Evolutionary conservation across 257 asterid species (phyloP).

Genomic region (Plantago ovata): DNA sequence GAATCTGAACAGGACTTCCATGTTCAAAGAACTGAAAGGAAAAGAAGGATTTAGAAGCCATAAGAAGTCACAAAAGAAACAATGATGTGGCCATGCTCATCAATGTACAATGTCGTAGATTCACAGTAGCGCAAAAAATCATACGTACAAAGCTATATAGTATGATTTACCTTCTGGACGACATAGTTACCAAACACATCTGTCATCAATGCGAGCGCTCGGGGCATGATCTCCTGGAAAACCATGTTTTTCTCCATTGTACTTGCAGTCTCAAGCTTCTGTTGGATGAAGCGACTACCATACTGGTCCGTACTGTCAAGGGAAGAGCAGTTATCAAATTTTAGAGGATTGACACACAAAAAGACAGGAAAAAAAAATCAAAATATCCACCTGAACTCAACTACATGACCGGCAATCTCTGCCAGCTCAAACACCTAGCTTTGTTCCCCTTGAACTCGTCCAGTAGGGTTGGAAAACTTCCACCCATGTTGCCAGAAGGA

Average conservation of each 20-base stretch:
- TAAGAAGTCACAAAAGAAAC: conserved; percentile 1
- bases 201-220: conserved; percentile 69
- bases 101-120: neutral
- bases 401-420: conserved; percentile 83
- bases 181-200: conserved; percentile 91
- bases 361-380: neutral
- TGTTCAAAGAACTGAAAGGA: conserved; percentile 68
- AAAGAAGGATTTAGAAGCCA: conserved; percentile 5
- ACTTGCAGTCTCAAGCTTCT: conserved; percentile 75
- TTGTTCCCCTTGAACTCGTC: conserved; percentile 78
- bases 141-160: neutral
- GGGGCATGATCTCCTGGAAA: conserved; percentile 72
- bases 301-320: conserved; percentile 74
- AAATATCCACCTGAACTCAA: conserved; percentile 65
- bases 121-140: neutral
- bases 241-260: conserved; percentile 72
- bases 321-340: conserved; percentile 8
- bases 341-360: neutral
- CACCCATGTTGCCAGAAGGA: conserved; percentile 43
- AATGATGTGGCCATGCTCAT: neutral
- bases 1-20: conserved; percentile 62
- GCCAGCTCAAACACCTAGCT: conserved; percentile 64
- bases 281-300: conserved; percentile 86
- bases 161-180: conserved; percentile 78
- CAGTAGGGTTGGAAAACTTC: conserved; percentile 43